Percentiles rank a stretch among this genome's conserved stretches.
These are phyloP conservation scores for Pseudozyma pruni DNA, from an alignment of 1,284 basidiomycete species.

Conservation along the genomic window DNA sequence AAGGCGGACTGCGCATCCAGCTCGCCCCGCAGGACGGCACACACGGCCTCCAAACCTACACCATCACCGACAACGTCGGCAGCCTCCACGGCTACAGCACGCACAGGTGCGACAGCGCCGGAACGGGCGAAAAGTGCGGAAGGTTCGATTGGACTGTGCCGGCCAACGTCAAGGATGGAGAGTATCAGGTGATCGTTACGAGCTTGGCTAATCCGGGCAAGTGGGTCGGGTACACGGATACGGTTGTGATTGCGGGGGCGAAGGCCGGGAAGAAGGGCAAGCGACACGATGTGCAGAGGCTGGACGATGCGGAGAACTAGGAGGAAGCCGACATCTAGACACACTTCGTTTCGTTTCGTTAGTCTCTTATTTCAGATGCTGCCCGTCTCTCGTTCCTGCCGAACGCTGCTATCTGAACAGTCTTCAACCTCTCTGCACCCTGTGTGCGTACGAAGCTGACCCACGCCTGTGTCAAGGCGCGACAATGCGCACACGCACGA, in stretches of 20 bases:
- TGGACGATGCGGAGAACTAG: background rate
- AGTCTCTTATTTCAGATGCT: too few species aligned
- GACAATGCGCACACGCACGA: too few species aligned
- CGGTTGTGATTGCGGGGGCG: slow-evolving; percentile 28
- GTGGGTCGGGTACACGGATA: slow-evolving; percentile 45
- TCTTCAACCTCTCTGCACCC: too few species aligned
- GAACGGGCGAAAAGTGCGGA: slow-evolving; percentile 34
- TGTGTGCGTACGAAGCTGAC: too few species aligned
- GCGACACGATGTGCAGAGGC: slow-evolving; percentile 12
- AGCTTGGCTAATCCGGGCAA: slow-evolving; percentile 14
- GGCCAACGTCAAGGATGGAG: slow-evolving; percentile 13
- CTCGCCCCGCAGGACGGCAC: slow-evolving; percentile 41
- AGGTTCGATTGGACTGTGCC: slow-evolving; percentile 34
- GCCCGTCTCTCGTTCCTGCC: too few species aligned
- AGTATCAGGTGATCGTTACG: slow-evolving; percentile 35
- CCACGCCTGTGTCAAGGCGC: too few species aligned
- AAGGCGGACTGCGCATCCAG: slow-evolving; percentile 33
- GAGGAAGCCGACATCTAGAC: too few species aligned
- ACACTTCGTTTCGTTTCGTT: too few species aligned
- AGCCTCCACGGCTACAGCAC: slow-evolving; percentile 17
- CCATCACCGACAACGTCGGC: slow-evolving; percentile 36
- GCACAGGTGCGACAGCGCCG: slow-evolving; percentile 28
- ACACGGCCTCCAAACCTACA: slow-evolving; percentile 26
- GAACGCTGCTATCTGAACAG: too few species aligned
- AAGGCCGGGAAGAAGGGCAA: slow-evolving; percentile 10